Conservation (phyloP, 148 eudicot species). For the Limonium bicolor region DNA sequence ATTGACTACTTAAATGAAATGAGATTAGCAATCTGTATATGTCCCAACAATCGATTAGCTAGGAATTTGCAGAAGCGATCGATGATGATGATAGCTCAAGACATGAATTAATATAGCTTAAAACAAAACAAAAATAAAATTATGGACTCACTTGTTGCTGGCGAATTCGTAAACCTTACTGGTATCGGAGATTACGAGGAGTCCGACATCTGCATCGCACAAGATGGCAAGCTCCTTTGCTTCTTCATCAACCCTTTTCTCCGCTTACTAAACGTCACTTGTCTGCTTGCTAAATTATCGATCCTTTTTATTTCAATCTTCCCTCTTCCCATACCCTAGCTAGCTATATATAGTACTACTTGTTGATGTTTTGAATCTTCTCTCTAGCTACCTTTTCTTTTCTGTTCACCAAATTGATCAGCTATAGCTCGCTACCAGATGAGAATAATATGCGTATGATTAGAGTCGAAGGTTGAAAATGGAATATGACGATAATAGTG, state of each 20-base stretch:
- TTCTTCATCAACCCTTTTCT: constrained; percentile 28
- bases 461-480: too few relatives aligned
- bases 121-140: not conserved
- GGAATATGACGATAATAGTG: too few relatives aligned
- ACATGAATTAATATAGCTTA: not conserved
- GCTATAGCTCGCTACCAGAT: too few relatives aligned
- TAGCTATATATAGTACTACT: too few relatives aligned
- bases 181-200: constrained; percentile 21
- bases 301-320: constrained; percentile 27
- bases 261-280: constrained; percentile 27
- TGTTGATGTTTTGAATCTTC: too few relatives aligned
- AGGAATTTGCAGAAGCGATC: not conserved
- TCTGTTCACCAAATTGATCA: too few relatives aligned
- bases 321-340: constrained; percentile 18
- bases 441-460: too few relatives aligned
- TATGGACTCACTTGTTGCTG: constrained; percentile 11
- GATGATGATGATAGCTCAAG: not conserved
- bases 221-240: constrained; percentile 22
- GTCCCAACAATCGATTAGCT: not conserved
- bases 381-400: too few relatives aligned
- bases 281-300: constrained; percentile 23
- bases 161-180: constrained; percentile 18
- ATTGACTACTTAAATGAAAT: not conserved
- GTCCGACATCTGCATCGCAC: constrained; percentile 26
- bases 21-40: not conserved